Base-by-base conservation (phyloP, 1,284 basidiomycete species). In the Inonotus obliquus region DNA sequence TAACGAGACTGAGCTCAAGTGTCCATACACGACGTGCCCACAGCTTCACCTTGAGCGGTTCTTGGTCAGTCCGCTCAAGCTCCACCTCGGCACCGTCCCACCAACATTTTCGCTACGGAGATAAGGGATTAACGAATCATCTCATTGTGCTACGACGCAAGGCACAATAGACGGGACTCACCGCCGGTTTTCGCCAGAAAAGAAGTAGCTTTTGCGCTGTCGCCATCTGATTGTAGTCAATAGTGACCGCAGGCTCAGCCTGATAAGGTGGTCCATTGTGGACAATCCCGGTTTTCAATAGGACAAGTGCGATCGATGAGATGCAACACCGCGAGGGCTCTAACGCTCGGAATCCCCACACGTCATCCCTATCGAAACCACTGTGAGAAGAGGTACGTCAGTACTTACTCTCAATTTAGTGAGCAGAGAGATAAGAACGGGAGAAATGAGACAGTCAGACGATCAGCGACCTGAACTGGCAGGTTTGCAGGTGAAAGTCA, bases 11-110 rank as follows among this genome's bases (percentile, higher is more conserved):
- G 65, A 98, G 82, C 78, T 99, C 96, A 59, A 99, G 79, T 5
- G 96, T 99, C 96, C 96, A 99, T n/a, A 99, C 96, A 62, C 97
- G 81, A 63, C 96, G 83, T 25, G 96, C 94, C 96, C 97, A 99
- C 49, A 99, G 82, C 75, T 96, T 96, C 69, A 95, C 83, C 14
- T 72, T 76, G 66, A 81, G 79, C 6, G 79, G 73, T 10, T 81
- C 71, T 68, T 86, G 80, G 2, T 79, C 82, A 4, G 76, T 77
- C 19, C 68, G 64, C 7, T 86, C 82, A 23, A 98, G 74, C 59
- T 96, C 90, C 39, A 98, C 85, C 68, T 98, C 95, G 54, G 96
- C 83, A 17, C 96, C 96, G 70, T 99, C 97, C 96, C 96, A 99
- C 96, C 96, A 99, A 76, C 97, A 99, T 77, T 99, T 99, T 58